Evolutionary conservation across 2,329 filamentous ascomycete genomes (phyloP).

Genomic region (Sclerotinia sclerotiorum): DNA sequence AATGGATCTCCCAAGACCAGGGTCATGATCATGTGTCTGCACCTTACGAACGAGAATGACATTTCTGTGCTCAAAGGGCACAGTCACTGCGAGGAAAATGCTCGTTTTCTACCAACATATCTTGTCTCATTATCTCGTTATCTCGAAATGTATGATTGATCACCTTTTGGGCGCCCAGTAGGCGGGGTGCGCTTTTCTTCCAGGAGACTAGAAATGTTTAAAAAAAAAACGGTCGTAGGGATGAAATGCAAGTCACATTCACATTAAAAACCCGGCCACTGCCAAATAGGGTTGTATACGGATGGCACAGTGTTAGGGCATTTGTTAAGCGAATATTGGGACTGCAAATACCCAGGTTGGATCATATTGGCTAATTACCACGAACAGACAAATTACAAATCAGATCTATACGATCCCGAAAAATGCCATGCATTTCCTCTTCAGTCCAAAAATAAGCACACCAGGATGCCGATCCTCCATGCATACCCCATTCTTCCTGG

Average conservation of each 20-base stretch:
- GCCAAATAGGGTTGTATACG: not conserved
- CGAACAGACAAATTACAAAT: not conserved
- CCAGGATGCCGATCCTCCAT: not conserved
- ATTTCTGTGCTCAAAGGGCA: too few species aligned
- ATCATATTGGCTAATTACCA: not conserved
- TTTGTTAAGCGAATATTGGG: not conserved
- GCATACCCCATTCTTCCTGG: not conserved
- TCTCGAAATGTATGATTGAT: too few species aligned
- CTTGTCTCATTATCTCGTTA: too few species aligned
- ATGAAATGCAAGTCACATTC: not conserved
- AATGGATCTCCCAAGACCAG: too few species aligned
- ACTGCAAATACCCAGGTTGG: not conserved
- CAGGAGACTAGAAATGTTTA: too few species aligned
- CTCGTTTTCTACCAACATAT: too few species aligned
- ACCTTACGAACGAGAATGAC: too few species aligned
- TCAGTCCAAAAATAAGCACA: not conserved
- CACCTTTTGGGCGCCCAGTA: too few species aligned
- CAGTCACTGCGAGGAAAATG: too few species aligned
- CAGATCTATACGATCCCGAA: not conserved
- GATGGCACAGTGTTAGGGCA: not conserved
- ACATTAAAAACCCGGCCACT: not conserved
- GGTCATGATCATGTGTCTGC: too few species aligned
- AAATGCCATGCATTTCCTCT: not conserved
- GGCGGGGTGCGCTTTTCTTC: too few species aligned
- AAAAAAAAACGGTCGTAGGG: too few species aligned